Percentiles rank a stretch among this genome's conserved stretches.
phyloP scores from a whole-genome alignment of 305 asterid genomes.

The Ajuga reptans region DNA sequence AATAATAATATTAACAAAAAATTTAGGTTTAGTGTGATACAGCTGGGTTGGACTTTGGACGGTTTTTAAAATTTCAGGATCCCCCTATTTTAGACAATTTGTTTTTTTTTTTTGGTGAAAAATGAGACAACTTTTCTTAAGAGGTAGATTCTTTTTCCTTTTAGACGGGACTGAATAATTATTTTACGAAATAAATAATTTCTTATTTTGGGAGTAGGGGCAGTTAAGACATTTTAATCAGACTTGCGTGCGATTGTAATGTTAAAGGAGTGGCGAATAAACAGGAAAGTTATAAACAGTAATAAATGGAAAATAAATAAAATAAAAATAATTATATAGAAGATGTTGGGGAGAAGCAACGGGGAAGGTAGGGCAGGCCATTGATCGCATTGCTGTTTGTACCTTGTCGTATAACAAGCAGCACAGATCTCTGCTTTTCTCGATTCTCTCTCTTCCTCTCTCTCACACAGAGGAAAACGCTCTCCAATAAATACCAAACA shows the following conservation, averaged over 20 bases:
- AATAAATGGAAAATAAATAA: too few relatives aligned
- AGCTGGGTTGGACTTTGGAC: too few relatives aligned
- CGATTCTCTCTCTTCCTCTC: conserved; percentile 5
- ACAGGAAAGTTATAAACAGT: not conserved
- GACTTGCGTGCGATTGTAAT: not conserved
- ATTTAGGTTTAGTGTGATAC: too few relatives aligned
- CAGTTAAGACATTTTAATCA: not conserved
- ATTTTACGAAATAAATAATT: not conserved
- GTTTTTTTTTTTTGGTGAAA: too few relatives aligned
- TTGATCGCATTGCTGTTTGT: conserved; percentile 24
- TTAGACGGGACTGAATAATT: too few relatives aligned
- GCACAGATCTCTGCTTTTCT: conserved; percentile 26
- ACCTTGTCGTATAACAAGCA: conserved; percentile 20
- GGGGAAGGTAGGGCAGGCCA: conserved; percentile 20
- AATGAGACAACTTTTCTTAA: too few relatives aligned
- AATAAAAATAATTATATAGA: not conserved
- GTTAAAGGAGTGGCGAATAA: not conserved
- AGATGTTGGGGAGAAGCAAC: conserved; percentile 17
- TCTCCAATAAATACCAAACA: conserved; percentile 19
- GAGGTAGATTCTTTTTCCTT: too few relatives aligned
- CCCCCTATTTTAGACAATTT: too few relatives aligned
- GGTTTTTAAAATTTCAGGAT: too few relatives aligned
- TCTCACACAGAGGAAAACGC: not conserved
- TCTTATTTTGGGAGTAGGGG: not conserved
- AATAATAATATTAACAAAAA: too few relatives aligned